Base-by-base conservation (phyloP, 2,329 filamentous ascomycete species). In the Botrytis porri region DNA sequence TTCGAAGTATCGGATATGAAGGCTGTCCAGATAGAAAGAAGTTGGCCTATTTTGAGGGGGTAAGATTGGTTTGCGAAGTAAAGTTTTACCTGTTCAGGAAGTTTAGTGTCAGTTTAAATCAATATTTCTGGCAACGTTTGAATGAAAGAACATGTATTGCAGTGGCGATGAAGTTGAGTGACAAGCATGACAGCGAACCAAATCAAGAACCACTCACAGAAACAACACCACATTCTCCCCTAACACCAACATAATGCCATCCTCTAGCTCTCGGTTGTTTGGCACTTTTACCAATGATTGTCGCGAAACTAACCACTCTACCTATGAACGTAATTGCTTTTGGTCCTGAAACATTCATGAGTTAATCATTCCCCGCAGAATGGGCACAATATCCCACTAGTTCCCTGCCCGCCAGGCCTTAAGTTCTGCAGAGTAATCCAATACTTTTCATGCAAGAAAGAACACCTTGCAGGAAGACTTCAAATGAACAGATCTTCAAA, bases 21-120 rank as follows among this genome's bases (percentile, higher is more conserved):
- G 12, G 84, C 85, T 1, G 88, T 85, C 86, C 87, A 90, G 14
- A 90, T 79, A 0, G 85, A 86, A 25, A 90, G 81, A 1, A 89
- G 83, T 54, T 85, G 84, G 4, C 88, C 88, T 3, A 90, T 80
- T 12, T 83, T 81, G 7, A 88, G 79, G 57, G 79, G 81, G 80
- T 83, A 86, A 35, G 75, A 80, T 69, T 75, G 77, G 4, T 81
- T 80, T 29, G 81, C 81, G 71, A 86, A 88, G 82, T 86, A 88
- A 4, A 89, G 79, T 64, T 86, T 86, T 60, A 87, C 80, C 86
- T 87, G 32, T 61, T 2, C 61, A 8, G 3, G 9, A 5, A 3
- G 12, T 32, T 29, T 43, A 14, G 37, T 37, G 71, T 72, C n/a
- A 75, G 74, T 37, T 41, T 10, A n/a, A 7, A 1, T 5, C 7